Evolutionary conservation across 306 rosid genomes (phyloP).

Genomic region (Nissolia schottii): DNA sequence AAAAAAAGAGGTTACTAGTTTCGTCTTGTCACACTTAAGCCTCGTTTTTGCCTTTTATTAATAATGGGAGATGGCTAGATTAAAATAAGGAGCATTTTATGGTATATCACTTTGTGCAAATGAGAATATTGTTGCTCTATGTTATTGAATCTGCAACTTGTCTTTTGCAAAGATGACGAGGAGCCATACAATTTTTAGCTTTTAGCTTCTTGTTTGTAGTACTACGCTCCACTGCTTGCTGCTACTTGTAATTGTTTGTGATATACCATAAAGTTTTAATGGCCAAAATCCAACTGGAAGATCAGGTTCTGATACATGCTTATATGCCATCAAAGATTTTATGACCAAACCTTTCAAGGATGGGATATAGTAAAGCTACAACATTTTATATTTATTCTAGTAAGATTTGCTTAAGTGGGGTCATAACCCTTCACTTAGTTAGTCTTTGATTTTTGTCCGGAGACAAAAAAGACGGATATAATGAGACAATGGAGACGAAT

Average conservation of each 20-base stretch:
- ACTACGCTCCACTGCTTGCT: background rate
- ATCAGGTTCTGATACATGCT: background rate
- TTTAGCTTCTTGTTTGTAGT: background rate
- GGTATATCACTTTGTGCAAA: too few relatives aligned
- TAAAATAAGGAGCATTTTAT: too few relatives aligned
- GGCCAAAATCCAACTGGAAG: background rate
- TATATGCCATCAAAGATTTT: background rate
- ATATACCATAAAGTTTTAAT: background rate
- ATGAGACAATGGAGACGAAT: too few relatives aligned
- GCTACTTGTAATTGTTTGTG: background rate
- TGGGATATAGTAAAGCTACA: too few relatives aligned
- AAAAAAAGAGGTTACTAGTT: too few relatives aligned
- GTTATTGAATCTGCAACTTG: background rate
- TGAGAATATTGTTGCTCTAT: background rate
- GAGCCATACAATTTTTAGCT: background rate
- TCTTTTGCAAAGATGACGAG: background rate
- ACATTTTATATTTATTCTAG: background rate
- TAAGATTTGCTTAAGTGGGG: slow-evolving; percentile 6
- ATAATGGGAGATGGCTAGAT: too few relatives aligned
- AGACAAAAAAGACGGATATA: too few relatives aligned
- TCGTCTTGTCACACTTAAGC: too few relatives aligned
- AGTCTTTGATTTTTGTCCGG: too few relatives aligned
- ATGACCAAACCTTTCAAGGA: too few relatives aligned
- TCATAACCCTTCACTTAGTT: too few relatives aligned
- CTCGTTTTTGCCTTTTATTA: too few relatives aligned